These are phyloP conservation scores for Stromatinia cepivora DNA, from an alignment of 2,329 filamentous ascomycete species.

Conservation along the genomic window DNA sequence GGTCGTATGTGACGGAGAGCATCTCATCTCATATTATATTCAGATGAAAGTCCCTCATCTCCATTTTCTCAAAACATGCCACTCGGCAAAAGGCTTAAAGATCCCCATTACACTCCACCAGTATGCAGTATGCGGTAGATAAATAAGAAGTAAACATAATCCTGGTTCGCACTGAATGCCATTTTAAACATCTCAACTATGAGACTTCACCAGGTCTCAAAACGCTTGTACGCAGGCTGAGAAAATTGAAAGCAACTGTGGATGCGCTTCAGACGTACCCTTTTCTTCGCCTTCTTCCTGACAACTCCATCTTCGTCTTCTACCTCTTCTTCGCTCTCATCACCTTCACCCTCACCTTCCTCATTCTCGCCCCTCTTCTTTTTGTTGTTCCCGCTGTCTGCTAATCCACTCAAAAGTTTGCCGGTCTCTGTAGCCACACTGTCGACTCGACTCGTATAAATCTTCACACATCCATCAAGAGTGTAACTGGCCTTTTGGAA, in stretches of 20 bases:
- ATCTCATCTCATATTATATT: background rate
- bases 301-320: conserved; percentile 56
- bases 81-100: background rate
- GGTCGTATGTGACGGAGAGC: conserved; percentile 31
- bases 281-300: conserved; percentile 68
- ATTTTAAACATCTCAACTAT: conserved; percentile 2
- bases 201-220: conserved; percentile 7
- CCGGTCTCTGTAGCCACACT: conserved; percentile 97
- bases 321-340: conserved; percentile 57
- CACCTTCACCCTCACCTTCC: conserved; percentile 67
- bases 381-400: conserved; percentile 75
- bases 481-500: conserved; percentile 99
- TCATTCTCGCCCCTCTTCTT: conserved; percentile 69
- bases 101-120: background rate
- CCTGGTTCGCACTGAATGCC: background rate
- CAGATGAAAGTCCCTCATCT: background rate
- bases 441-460: conserved; percentile 97
- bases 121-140: background rate
- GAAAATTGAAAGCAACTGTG: background rate
- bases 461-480: conserved; percentile 96
- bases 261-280: conserved; percentile 52
- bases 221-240: background rate
- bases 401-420: conserved; percentile 88
- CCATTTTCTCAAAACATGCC: background rate
- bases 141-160: background rate